phyloP scores from a whole-genome alignment of 306 rosid genomes.

The Quillaja saponaria region DNA sequence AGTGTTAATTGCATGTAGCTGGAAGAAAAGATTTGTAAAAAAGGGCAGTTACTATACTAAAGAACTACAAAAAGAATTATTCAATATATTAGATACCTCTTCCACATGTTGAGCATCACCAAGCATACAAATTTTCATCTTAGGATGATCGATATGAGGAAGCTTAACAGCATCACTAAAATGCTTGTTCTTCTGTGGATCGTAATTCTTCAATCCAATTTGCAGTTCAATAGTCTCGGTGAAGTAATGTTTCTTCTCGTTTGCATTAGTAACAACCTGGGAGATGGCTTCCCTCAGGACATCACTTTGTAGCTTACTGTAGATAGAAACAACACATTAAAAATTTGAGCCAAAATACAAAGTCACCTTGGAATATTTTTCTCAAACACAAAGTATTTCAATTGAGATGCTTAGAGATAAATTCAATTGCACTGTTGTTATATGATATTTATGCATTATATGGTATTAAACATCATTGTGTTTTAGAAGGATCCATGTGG shows the following conservation, averaged over 20 bases:
- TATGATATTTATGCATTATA: too few species aligned
- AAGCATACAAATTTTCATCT: constrained; percentile 90
- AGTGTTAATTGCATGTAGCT: too few species aligned
- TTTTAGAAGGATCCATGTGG: too few species aligned
- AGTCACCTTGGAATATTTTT: neutral
- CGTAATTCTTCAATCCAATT: constrained; percentile 80
- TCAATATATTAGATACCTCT: constrained; percentile 51
- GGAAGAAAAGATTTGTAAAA: too few species aligned
- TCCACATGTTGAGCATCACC: constrained; percentile 95
- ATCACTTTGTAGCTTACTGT: constrained; percentile 55
- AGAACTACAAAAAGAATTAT: neutral
- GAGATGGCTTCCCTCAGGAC: constrained; percentile 51
- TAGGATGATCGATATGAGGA: constrained; percentile 84
- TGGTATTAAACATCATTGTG: too few species aligned
- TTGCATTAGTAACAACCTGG: constrained; percentile 29
- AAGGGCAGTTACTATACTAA: too few species aligned
- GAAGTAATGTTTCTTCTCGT: constrained; percentile 49
- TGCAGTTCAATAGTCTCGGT: constrained; percentile 84
- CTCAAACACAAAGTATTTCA: too few species aligned
- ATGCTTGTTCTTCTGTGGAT: constrained; percentile 88
- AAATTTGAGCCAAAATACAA: too few species aligned
- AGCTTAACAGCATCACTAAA: constrained; percentile 79
- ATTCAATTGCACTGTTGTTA: too few species aligned
- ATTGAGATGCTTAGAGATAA: too few species aligned
- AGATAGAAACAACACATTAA: neutral